Conservation (phyloP, 345 rosid genomes). For the Carallia brachiata region DNA sequence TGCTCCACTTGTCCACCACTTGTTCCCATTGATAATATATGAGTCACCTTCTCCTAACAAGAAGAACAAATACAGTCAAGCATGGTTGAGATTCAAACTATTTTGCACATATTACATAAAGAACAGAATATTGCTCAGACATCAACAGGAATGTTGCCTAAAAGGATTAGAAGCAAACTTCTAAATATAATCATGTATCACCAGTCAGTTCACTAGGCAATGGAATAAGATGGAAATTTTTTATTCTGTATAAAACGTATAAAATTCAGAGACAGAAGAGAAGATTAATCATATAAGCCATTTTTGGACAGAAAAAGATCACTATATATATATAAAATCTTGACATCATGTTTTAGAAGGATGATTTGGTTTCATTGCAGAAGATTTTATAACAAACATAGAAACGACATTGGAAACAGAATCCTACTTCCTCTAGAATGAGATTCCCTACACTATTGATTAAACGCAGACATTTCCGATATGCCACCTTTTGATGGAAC, state of each 20-base stretch:
- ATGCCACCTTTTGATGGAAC: constrained; percentile 75
- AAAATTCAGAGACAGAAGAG: no score
- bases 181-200: not conserved
- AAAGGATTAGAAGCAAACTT: not conserved
- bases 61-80: constrained; percentile 12
- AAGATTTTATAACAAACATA: not conserved
- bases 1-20: constrained; percentile 99
- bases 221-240: not conserved
- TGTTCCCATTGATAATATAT: constrained; percentile 78
- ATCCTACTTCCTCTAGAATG: not conserved
- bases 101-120: not conserved
- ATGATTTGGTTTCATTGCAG: not conserved
- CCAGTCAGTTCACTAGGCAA: not conserved
- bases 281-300: no score
- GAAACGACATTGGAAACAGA: not conserved
- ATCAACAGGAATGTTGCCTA: not conserved
- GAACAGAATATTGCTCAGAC: not conserved
- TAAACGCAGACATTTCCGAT: not conserved
- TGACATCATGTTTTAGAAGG: no score
- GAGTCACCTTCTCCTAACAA: constrained; percentile 71
- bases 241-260: no score
- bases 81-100: constrained; percentile 11
- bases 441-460: not conserved
- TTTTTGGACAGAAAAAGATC: no score
- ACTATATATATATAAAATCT: no score